phyloP scores from a whole-genome alignment of 176 grass and related monocot species.

The Puya raimondii region DNA sequence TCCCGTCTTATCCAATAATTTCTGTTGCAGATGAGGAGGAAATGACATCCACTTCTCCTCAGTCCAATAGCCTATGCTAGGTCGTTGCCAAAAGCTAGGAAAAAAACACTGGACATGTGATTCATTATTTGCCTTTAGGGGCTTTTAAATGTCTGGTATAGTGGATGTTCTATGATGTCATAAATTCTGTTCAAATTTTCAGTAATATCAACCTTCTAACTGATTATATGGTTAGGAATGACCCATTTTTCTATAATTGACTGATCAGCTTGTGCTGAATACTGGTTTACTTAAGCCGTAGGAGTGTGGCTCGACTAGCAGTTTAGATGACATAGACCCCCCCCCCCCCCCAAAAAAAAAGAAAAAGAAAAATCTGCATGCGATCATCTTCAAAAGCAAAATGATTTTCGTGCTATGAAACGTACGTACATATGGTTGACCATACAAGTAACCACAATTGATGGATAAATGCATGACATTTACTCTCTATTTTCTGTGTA shows the following conservation, averaged over 20 bases:
- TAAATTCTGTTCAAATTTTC: not conserved
- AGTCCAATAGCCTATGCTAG: no score
- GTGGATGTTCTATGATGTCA: not conserved
- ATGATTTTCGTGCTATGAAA: not conserved
- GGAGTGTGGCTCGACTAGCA: no score
- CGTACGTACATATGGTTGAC: not conserved
- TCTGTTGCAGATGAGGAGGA: not conserved
- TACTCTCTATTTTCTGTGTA: no score
- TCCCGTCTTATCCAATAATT: not conserved
- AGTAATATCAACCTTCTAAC: not conserved
- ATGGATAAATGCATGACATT: no score
- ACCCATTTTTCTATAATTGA: not conserved
- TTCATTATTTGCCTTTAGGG: no score
- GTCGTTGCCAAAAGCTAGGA: no score
- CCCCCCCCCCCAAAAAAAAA: no score
- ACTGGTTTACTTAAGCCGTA: not conserved
- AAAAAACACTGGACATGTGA: no score
- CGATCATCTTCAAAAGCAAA: not conserved
- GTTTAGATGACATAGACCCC: no score
- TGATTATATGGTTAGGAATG: not conserved
- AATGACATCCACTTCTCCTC: not conserved
- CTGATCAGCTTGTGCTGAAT: not conserved
- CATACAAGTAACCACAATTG: no score
- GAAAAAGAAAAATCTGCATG: not conserved
- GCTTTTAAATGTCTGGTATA: no score